Evolutionary conservation across 2,329 filamentous ascomycete genomes (phyloP).

Genomic region (Fonsecaea nubica): DNA sequence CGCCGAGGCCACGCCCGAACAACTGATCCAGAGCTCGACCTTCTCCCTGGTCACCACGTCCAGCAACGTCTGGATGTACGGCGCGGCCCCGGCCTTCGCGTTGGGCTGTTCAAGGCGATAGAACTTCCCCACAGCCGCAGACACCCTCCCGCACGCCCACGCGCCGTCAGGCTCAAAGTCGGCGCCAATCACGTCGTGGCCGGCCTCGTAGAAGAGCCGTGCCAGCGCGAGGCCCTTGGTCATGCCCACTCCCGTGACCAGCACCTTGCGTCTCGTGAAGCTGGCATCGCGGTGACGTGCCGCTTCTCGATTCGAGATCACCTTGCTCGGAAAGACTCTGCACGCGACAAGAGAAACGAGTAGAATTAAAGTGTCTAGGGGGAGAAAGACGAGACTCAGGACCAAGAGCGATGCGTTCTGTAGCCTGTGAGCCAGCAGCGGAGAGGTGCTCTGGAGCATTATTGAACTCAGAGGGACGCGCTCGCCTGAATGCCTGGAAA

Average conservation of each 20-base stretch:
- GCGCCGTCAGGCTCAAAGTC: conserved; percentile 63
- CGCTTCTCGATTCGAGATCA: conserved; percentile 38
- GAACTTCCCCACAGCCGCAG: conserved; percentile 62
- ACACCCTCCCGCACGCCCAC: conserved; percentile 64
- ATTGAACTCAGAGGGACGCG: conserved; percentile 23
- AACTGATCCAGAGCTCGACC: conserved; percentile 75
- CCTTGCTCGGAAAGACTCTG: conserved; percentile 43
- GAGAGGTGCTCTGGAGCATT: conserved; percentile 47
- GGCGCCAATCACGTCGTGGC: conserved; percentile 74
- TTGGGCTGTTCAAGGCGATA: conserved; percentile 54
- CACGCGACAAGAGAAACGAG: conserved; percentile 46
- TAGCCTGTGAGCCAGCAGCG: conserved; percentile 49
- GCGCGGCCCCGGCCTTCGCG: conserved; percentile 46
- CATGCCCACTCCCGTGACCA: conserved; percentile 77
- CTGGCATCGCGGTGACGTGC: conserved; percentile 42
- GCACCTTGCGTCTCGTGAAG: conserved; percentile 61
- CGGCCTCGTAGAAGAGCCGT: conserved; percentile 67
- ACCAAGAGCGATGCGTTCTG: conserved; percentile 58
- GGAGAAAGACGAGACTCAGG: conserved; percentile 53
- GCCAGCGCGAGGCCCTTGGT: conserved; percentile 72
- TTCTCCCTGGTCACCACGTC: conserved; percentile 65
- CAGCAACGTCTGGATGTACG: conserved; percentile 65
- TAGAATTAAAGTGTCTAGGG: conserved; percentile 57
- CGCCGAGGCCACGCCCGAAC: conserved; percentile 70
- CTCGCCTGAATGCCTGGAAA: background rate